A percentile compares a stretch with the other conserved stretches of the same genome.
These are phyloP conservation scores for Ceratonia siliqua DNA, from an alignment of 306 rosid species.

Conservation along the genomic window DNA sequence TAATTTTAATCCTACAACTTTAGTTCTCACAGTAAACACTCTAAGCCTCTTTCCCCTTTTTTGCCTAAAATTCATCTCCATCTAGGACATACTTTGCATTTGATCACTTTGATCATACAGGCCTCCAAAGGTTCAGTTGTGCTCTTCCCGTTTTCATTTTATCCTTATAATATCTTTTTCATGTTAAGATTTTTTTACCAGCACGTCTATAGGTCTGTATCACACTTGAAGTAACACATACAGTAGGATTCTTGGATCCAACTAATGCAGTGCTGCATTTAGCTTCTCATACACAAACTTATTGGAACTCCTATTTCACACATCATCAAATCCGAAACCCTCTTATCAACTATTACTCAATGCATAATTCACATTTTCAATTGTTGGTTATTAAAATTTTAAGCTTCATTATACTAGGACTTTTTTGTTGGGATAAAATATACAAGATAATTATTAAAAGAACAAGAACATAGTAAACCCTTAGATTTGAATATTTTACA, in stretches of 20 bases:
- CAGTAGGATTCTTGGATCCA: neutral
- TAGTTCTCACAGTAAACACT: neutral
- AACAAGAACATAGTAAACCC: neutral
- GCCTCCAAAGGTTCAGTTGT: neutral
- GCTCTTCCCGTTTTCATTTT: slow-evolving; percentile 9
- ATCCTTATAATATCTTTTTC: neutral
- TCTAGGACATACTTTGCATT: neutral
- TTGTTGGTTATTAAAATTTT: neutral
- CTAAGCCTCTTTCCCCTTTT: neutral
- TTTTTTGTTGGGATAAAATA: neutral
- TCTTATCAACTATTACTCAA: neutral
- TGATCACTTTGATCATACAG: slow-evolving; percentile 10
- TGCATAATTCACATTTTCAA: neutral
- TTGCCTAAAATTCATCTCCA: slow-evolving; percentile 2
- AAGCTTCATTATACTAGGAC: neutral
- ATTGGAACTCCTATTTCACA: neutral
- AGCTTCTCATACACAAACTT: neutral
- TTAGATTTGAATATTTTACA: neutral
- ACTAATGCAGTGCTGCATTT: neutral
- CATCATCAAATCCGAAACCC: neutral
- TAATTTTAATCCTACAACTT: slow-evolving; percentile 1
- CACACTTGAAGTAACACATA: neutral
- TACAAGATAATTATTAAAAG: neutral
- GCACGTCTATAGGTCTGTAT: neutral
- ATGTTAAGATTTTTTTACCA: neutral